These are phyloP conservation scores for Nakazawaea molendinolei DNA, from an alignment of 805 yeast genomes.

Conservation along the genomic window DNA sequence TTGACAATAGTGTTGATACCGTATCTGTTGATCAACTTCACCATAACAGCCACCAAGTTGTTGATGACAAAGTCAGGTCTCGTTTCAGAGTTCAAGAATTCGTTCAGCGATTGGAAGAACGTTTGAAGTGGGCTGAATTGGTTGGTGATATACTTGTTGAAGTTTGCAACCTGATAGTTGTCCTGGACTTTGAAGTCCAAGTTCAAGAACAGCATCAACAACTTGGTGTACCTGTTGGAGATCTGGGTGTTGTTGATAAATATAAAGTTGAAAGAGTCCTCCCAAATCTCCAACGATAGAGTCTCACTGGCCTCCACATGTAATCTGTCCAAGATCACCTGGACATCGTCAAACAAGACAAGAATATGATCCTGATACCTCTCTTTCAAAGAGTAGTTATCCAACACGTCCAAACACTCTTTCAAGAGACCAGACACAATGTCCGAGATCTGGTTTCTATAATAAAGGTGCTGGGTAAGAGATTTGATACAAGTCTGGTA, in stretches of 20 bases:
- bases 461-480: constrained; percentile 72
- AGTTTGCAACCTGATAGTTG: constrained; percentile 30
- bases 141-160: constrained; percentile 33
- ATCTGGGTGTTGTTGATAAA: constrained; percentile 1
- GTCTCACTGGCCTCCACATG: constrained; percentile 12
- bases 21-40: constrained; percentile 23
- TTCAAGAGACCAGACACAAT: constrained; percentile 63
- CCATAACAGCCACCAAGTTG: constrained; percentile 4
- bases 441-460: constrained; percentile 81
- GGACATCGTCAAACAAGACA: constrained; percentile 19
- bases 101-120: constrained; percentile 30
- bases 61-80: background rate
- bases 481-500: constrained; percentile 59
- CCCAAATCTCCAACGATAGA: constrained; percentile 13
- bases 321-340: constrained; percentile 18
- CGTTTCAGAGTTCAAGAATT: constrained; percentile 3
- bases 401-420: constrained; percentile 29
- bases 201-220: constrained; percentile 8
- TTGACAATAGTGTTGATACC: constrained; percentile 43
- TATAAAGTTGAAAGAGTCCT: constrained; percentile 9
- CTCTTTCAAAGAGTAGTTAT: constrained; percentile 4
- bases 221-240: constrained; percentile 4
- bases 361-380: constrained; percentile 9
- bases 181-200: constrained; percentile 5
- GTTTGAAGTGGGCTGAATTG: constrained; percentile 35